Evolutionary conservation across 2,329 filamentous ascomycete species (phyloP), one percentile per base, ranked within the genome.

Genomic region (Ascochyta lentis): DNA sequence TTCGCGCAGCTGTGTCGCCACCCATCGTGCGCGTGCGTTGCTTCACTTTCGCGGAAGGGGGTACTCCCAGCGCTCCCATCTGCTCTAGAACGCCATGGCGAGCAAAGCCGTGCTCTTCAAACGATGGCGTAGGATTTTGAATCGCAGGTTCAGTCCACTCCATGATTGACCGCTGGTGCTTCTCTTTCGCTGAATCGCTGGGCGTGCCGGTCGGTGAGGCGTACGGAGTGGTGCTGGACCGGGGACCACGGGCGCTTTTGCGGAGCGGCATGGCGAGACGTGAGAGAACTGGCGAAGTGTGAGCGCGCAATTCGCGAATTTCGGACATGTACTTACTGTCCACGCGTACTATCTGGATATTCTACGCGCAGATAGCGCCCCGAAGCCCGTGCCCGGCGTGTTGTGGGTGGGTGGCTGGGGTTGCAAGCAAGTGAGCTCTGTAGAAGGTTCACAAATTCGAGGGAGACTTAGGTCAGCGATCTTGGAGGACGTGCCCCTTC

Each of bases 11-110:
- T 48, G 63, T 58, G 40, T 62, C 46, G 22, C 75, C 72, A 41
- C 74, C 76, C 45, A 80, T 77, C 27, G 73, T 71, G 68, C 80
- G 83, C 55, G 82, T 73, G 63, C 82, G 80, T 58, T 80, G 79
- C 77, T 86, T 86, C 62, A 87, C 80, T 71, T 86, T 83, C 43
- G 83, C 77, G 22, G 82, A 83, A 12, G 92, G 92, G 64, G 87
- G 81, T 50, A 87, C 83, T 37, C 92, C 92, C 52, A 96, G 79
- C 24, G 92, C 88, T 49, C 87, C 88, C 92, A 96, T 96, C 67
- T 88, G 88, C 75, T 91, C 88, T 55, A 96, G 80, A 16, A 96
- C 90, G 61, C 90, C 90, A 73, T 87, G 86, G 44, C 89, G 83
- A 67, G 89, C 81, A 64, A 95, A 83, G 40, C 89, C 90, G 72